Conservation (phyloP, 2,329 filamentous ascomycete species). For the Epichloe aotearoae region DNA sequence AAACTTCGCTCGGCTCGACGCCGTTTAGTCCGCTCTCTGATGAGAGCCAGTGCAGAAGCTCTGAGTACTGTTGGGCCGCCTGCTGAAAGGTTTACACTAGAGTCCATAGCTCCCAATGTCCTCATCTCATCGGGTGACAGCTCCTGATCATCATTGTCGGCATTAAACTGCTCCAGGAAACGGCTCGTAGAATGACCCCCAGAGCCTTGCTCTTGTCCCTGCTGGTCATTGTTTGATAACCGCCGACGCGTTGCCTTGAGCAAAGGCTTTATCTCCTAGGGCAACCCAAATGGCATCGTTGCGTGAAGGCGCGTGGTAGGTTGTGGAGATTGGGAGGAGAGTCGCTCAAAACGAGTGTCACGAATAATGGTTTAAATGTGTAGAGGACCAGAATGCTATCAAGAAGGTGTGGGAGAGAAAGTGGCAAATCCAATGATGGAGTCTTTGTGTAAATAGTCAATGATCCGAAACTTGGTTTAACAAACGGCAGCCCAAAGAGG, state of each 20-base stretch:
- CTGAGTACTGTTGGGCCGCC: background rate
- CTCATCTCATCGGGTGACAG: background rate
- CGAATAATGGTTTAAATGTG: background rate
- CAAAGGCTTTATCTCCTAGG: conserved; percentile 1
- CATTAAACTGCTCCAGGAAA: background rate
- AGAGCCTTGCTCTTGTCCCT: background rate
- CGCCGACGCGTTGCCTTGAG: background rate
- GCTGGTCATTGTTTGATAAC: background rate
- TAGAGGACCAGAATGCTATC: background rate
- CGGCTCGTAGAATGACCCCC: background rate
- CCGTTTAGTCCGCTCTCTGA: background rate
- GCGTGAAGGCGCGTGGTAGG: background rate
- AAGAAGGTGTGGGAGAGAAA: background rate
- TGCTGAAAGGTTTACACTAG: background rate
- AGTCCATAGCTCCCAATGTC: background rate
- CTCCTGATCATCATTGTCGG: background rate
- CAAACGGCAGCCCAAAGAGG: background rate
- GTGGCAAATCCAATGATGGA: background rate
- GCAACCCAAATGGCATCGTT: conserved; percentile 1
- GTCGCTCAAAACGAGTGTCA: background rate
- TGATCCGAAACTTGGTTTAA: background rate
- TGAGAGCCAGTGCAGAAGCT: background rate
- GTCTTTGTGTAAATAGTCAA: background rate
- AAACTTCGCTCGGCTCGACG: background rate
- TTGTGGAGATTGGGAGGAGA: background rate